Evolutionary conservation across 2,329 filamentous ascomycete species (phyloP), one percentile per base, ranked within the genome.

Genomic region (Arthroderma uncinatum): DNA sequence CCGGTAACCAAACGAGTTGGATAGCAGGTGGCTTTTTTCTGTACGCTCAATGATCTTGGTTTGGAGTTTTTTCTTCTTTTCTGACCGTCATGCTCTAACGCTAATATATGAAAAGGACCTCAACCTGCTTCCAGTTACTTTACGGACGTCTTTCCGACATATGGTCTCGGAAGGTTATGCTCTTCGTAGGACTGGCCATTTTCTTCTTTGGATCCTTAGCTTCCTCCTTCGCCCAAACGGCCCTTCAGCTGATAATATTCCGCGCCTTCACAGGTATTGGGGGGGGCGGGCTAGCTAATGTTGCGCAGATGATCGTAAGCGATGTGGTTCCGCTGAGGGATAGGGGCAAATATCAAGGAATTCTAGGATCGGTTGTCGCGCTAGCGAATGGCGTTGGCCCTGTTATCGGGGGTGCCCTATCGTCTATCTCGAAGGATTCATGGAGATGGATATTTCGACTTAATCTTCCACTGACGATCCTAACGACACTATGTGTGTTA

Each of bases 91-190:
- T 8, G 8, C 8, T 12, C 48, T 37, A 19, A 53, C 12, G 8
- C 9, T 9, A n/a, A 33, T 25, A 30, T 16, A 33, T 16, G 10
- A 12, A 47, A 30, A 36, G 40, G 40, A 47, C 40, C 19, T 47
- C 40, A 14, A 54, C 53, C 19, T 37, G 30, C 36, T 54, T 39
- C 23, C 30, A 37, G 3, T 16, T 84, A 53, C 72, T 86, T 2
- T 84, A 85, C 65, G 82, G 82, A 21, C 75, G 81, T 0, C 65
- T 83, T 6, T 82, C 80, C 0, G 81, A 84, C 64, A 78, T 84
- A 7, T 77, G 82, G 59, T 81, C 80, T 14, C 75, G 82, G 14
- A 84, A 84, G 63, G 69, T 75, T 1, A 72, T 85, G 6, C 78
- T 81, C 23, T 68, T 85, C 12, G 71, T 73, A 1, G 78, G 79